Percentiles rank a stretch among this genome's conserved stretches.
phyloP scores from a whole-genome alignment of 169 alveolate genomes.

The Theileria orientalis region DNA sequence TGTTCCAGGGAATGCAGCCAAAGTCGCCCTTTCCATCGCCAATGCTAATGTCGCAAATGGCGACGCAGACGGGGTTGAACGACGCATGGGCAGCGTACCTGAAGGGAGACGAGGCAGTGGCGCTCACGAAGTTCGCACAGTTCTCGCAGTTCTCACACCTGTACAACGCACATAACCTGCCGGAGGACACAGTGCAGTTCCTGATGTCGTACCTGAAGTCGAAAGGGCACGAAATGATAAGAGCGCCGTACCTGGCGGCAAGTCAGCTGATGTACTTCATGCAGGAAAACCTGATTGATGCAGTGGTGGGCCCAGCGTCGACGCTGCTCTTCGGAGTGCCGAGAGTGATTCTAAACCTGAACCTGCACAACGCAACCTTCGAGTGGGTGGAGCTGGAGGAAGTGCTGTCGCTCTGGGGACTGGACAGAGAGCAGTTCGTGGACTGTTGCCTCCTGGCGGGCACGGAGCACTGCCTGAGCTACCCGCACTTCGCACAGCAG shows the following conservation, averaged over 20 bases:
- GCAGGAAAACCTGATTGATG: slow-evolving; percentile 57
- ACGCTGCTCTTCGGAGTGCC: slow-evolving; percentile 63
- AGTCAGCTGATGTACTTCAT: slow-evolving; percentile 71
- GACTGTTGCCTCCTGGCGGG: slow-evolving; percentile 76
- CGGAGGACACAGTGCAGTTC: slow-evolving; percentile 62
- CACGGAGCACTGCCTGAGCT: slow-evolving; percentile 75
- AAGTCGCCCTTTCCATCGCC: no score
- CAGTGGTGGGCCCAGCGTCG: slow-evolving; percentile 72
- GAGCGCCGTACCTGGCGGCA: slow-evolving; percentile 74
- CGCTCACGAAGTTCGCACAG: slow-evolving; percentile 42
- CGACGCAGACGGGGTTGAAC: slow-evolving; percentile 28
- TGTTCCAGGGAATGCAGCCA: slow-evolving; percentile 62
- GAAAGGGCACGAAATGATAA: slow-evolving; percentile 65
- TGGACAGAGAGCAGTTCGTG: slow-evolving; percentile 64
- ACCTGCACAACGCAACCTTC: slow-evolving; percentile 27
- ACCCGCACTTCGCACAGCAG: slow-evolving; percentile 60
- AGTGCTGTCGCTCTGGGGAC: slow-evolving; percentile 55
- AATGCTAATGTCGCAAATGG: slow-evolving; percentile 44
- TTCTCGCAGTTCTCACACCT: no score
- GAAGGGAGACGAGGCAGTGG: slow-evolving; percentile 23
- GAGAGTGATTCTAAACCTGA: slow-evolving; percentile 63
- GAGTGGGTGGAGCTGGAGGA: slow-evolving; percentile 60
- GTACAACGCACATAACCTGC: slow-evolving; percentile 26
- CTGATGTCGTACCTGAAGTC: slow-evolving; percentile 57
- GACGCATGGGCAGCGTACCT: slow-evolving; percentile 60